A percentile compares a stretch with the other conserved stretches of the same genome.
Conservation (phyloP, 805 yeast species). For the Candida stauntonica region DNA sequence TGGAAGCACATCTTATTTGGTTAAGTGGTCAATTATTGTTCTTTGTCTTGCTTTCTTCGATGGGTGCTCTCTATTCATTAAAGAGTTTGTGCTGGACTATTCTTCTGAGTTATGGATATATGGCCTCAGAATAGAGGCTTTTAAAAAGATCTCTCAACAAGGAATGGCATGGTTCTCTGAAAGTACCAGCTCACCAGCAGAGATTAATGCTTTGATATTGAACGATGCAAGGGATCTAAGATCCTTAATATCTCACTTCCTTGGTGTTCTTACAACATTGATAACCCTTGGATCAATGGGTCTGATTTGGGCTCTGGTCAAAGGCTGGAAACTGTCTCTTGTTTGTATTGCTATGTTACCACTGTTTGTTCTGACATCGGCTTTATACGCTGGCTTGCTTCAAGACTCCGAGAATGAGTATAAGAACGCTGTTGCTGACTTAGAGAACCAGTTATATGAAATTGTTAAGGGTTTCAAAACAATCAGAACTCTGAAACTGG, state of each 20-base stretch:
- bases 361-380: constrained; percentile 47
- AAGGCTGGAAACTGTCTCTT: constrained; percentile 85
- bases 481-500: constrained; percentile 52
- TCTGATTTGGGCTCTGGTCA: constrained; percentile 66
- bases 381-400: constrained; percentile 46
- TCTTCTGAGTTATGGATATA: constrained; percentile 68
- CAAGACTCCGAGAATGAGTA: constrained; percentile 56
- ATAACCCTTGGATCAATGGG: constrained; percentile 55
- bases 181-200: constrained; percentile 40
- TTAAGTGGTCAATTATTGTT: constrained; percentile 67
- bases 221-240: constrained; percentile 82
- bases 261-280: constrained; percentile 51
- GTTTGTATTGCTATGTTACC: constrained; percentile 81
- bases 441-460: constrained; percentile 52
- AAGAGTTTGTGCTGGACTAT: constrained; percentile 46
- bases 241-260: constrained; percentile 54
- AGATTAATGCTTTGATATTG: constrained; percentile 61
- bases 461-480: constrained; percentile 57
- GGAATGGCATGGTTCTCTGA: constrained; percentile 48
- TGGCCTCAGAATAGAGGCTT: constrained; percentile 44
- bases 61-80: constrained; percentile 51
- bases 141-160: constrained; percentile 47
- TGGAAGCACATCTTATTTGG: constrained; percentile 31
- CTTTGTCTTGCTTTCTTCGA: constrained; percentile 59
- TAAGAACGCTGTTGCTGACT: constrained; percentile 47